Evolutionary conservation across 805 yeast species (phyloP).

Genomic region (Candida jianshihensis): DNA sequence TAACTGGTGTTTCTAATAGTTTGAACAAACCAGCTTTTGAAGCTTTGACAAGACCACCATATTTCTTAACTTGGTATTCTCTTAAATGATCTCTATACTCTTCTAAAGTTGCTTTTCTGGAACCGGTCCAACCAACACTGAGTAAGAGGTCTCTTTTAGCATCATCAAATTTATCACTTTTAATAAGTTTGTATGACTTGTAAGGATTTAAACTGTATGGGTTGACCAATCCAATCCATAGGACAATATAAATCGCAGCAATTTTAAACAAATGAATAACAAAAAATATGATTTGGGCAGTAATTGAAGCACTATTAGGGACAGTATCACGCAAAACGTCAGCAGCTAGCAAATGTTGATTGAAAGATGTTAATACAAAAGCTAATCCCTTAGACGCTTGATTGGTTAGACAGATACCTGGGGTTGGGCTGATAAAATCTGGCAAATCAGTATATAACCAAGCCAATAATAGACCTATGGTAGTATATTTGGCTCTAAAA

Average conservation of each 20-base stretch:
- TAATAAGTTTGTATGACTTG: constrained; percentile 24
- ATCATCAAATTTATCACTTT: constrained; percentile 27
- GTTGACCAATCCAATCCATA: constrained; percentile 71
- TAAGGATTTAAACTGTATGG: constrained; percentile 52
- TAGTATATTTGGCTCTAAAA: constrained; percentile 33
- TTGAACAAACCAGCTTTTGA: constrained; percentile 65
- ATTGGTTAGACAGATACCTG: constrained; percentile 77
- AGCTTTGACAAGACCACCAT: constrained; percentile 75
- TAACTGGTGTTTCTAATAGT: constrained; percentile 50
- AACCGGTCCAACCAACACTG: constrained; percentile 90
- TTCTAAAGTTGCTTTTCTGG: constrained; percentile 62
- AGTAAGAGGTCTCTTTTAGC: constrained; percentile 38
- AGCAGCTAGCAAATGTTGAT: constrained; percentile 35
- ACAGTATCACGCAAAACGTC: constrained; percentile 44
- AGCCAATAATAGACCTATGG: constrained; percentile 31
- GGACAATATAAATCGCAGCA: constrained; percentile 43
- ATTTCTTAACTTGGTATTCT: constrained; percentile 51
- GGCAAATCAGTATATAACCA: constrained; percentile 97
- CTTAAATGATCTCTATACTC: constrained; percentile 69
- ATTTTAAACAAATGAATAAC: constrained; percentile 63
- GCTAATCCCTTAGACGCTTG: constrained; percentile 33
- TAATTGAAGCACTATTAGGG: constrained; percentile 29
- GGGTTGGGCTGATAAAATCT: constrained; percentile 83
- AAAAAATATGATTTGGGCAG: constrained; percentile 64
- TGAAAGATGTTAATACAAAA: constrained; percentile 28